Evolutionary conservation across 768 basidiomycete genomes (phyloP).

Genomic region (Trametes sanguinea): DNA sequence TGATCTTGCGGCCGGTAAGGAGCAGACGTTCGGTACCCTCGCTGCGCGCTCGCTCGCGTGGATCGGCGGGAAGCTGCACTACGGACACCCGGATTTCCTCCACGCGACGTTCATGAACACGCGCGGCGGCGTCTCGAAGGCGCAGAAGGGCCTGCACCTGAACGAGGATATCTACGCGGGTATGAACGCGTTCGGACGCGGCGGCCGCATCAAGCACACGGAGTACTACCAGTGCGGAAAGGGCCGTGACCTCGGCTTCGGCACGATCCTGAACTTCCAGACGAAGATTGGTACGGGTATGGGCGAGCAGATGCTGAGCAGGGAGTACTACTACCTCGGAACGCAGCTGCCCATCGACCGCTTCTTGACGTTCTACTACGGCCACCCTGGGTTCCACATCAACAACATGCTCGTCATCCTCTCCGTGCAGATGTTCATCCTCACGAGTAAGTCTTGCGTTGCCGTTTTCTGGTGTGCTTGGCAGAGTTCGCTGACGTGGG

Average conservation of each 20-base stretch:
- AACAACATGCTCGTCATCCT: slow-evolving; percentile 99
- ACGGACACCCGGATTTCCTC: slow-evolving; percentile 99
- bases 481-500: slow-evolving; percentile 21
- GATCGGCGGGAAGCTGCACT: slow-evolving; percentile 98
- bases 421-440: slow-evolving; percentile 93
- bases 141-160: slow-evolving; percentile 97
- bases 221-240: slow-evolving; percentile 99
- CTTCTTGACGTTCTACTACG: slow-evolving; percentile 99
- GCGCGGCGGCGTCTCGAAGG: slow-evolving; percentile 97
- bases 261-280: slow-evolving; percentile 98
- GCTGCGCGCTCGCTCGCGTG: slow-evolving; percentile 94
- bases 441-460: slow-evolving; percentile 65
- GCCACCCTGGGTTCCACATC: slow-evolving; percentile 99
- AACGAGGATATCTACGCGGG: slow-evolving; percentile 99
- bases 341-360: slow-evolving; percentile 98
- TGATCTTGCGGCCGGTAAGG: slow-evolving; percentile 97
- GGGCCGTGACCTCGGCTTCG: slow-evolving; percentile 97
- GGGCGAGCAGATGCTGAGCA: slow-evolving; percentile 99
- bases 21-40: slow-evolving; percentile 98
- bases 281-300: slow-evolving; percentile 99
- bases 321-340: slow-evolving; percentile 98
- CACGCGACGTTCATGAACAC: slow-evolving; percentile 98
- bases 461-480: neutral
- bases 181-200: slow-evolving; percentile 97
- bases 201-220: slow-evolving; percentile 97